Conservation (phyloP, 495 filamentous ascomycete genomes). For the Hypoxylon cercidicola region DNA sequence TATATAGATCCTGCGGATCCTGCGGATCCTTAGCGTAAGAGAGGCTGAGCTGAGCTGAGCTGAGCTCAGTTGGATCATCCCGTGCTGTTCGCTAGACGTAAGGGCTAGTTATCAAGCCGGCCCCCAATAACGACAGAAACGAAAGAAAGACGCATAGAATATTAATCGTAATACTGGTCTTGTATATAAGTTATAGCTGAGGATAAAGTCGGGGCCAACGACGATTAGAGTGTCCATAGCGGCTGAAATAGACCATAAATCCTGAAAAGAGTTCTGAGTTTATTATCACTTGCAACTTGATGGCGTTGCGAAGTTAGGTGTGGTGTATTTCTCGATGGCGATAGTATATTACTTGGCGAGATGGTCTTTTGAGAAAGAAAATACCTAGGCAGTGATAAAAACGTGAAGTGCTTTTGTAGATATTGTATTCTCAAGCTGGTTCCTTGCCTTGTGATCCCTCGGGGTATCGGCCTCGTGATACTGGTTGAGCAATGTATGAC, state of each 20-base stretch:
- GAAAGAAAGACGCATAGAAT: conserved; percentile 29
- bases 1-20: not conserved
- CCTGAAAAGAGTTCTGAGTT: not conserved
- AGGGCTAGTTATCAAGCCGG: not conserved
- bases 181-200: conserved; percentile 43
- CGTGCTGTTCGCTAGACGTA: conserved; percentile 6
- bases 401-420: no score
- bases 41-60: conserved; percentile 8
- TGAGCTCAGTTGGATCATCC: not conserved
- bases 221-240: conserved; percentile 30
- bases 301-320: not conserved
- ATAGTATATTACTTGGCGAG: no score
- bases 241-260: conserved; percentile 26
- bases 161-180: conserved; percentile 46
- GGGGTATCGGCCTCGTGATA: no score
- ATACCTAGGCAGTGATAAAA: no score
- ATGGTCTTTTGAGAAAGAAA: no score
- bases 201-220: conserved; percentile 21
- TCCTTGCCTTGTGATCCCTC: no score
- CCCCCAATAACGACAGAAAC: conserved; percentile 24
- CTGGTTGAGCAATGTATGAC: no score
- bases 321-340: no score
- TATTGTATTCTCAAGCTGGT: no score
- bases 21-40: not conserved
- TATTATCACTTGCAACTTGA: not conserved